Base-by-base conservation (phyloP, 2,329 filamentous ascomycete genomes). In the Shiraia bambusicola region DNA sequence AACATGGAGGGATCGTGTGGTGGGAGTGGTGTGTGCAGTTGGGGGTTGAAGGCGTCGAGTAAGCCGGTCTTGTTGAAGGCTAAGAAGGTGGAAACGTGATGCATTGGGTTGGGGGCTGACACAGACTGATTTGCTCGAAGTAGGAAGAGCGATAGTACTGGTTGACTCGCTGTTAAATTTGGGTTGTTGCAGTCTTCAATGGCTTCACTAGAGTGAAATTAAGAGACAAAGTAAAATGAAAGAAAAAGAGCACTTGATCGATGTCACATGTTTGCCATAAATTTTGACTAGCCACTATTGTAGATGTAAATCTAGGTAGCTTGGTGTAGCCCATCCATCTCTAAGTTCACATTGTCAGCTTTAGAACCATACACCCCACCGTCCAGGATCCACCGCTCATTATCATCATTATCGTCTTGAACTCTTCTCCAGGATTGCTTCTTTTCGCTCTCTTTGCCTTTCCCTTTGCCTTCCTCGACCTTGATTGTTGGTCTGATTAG, bases 401-500 rank as follows among this genome's bases (percentile, higher is more conserved):
- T 78, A 49, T 78, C 75, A 38, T 77, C 73, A 11, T 71, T 70
- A 47, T 78, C 75, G 56, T 77, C 75, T 49, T 78, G 76, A 4
- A 78, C 76, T 28, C 74, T 67, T 32, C 75, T 63, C 76, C 76
- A 78, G 4, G 66, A 65, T 28, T 63, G 70, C 45, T 59, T 66
- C 49, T 62, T 67, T 43, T 69, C 70, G 19, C 54, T 42, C 36
- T 64, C 54, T 31, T 61, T 67, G 10, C 62, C 70, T 38, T 70
- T 73, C 6, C 72, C 78, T 55, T 82, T 80, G 9, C 71, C 77
- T 54, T 83, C 79, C 54, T 82, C 50, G 0, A 65, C 52, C 40
- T 66, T 70, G 31, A 72, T 73, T 2, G 83, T 78, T 0, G 86
- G 86, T 52, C 80, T 76, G 50, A 89, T 84, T 49, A 88, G 59